A percentile compares a stretch with the other conserved stretches of the same genome.
Evolutionary conservation across 495 filamentous ascomycete genomes (phyloP).

Genomic region (Chaetomidium leptoderma): DNA sequence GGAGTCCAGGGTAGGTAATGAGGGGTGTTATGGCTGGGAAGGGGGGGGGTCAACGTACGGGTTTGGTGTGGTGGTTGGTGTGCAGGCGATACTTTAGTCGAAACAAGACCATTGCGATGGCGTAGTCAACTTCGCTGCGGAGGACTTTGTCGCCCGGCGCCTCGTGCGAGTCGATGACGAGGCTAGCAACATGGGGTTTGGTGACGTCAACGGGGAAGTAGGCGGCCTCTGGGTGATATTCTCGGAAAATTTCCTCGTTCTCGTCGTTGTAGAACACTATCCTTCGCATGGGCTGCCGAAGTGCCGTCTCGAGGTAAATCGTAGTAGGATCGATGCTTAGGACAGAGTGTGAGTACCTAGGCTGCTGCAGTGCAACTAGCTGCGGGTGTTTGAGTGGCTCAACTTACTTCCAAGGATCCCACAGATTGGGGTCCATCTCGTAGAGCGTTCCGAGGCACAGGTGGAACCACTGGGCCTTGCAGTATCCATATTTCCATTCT

Average conservation of each 20-base stretch:
- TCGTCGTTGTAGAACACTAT: background rate
- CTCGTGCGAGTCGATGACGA: background rate
- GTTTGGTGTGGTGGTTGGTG: slow-evolving; percentile 6
- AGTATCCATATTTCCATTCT: background rate
- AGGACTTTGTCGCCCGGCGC: background rate
- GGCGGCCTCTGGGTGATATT: background rate
- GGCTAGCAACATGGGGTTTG: background rate
- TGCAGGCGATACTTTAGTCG: background rate
- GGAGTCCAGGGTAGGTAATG: background rate
- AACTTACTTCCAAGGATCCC: background rate
- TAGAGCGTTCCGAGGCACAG: background rate
- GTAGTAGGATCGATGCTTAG: background rate
- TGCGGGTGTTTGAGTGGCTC: background rate
- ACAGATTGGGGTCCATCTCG: background rate
- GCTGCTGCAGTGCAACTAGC: background rate
- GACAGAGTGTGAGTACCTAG: background rate
- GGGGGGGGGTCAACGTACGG: background rate
- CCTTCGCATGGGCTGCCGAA: too few species aligned
- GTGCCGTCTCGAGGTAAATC: too few species aligned
- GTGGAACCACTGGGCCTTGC: background rate
- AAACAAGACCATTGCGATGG: background rate
- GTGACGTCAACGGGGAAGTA: background rate
- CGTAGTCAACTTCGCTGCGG: background rate
- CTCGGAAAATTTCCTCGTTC: background rate
- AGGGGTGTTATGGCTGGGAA: background rate